Percentiles rank a stretch among this genome's conserved stretches.
Conservation (phyloP, 495 filamentous ascomycete species). For the Aspergillus incahuasiensis region DNA sequence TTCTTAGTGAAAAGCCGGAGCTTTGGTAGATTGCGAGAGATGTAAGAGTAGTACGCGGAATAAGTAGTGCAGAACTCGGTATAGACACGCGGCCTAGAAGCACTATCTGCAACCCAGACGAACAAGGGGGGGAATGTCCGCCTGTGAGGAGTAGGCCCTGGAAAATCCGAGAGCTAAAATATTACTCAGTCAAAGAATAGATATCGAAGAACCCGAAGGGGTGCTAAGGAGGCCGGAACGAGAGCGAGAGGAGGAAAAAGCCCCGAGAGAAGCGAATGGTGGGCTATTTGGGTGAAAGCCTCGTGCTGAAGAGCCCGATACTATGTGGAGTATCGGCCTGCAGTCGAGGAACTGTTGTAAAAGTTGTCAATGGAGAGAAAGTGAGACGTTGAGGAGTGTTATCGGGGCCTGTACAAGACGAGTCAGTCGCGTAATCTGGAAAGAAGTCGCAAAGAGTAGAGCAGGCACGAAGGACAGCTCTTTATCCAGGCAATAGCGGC, state of each 20-base stretch:
- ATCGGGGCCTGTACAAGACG: conserved; percentile 72
- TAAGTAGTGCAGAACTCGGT: conserved; percentile 18
- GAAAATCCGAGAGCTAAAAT: conserved; percentile 47
- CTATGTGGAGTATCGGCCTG: conserved; percentile 82
- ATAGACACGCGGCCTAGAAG: conserved; percentile 47
- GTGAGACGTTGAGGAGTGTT: conserved; percentile 51
- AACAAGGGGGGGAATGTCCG: conserved; percentile 71
- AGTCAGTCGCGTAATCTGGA: conserved; percentile 4
- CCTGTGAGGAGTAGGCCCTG: conserved; percentile 94
- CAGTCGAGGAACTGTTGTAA: conserved; percentile 70
- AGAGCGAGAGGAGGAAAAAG: conserved; percentile 71
- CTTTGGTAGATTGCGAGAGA: background rate
- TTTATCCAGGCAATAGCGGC: too few species aligned
- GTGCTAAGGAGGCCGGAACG: conserved; percentile 85
- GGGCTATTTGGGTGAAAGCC: conserved; percentile 64
- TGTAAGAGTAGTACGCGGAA: background rate
- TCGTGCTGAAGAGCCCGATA: conserved; percentile 85
- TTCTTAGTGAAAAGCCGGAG: conserved; percentile 18
- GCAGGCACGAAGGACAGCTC: conserved; percentile 2
- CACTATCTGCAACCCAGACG: conserved; percentile 76
- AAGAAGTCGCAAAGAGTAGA: background rate
- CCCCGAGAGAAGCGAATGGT: conserved; percentile 83
- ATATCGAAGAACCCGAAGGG: conserved; percentile 34
- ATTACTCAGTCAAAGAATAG: conserved; percentile 52
- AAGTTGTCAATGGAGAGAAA: conserved; percentile 10